Evolutionary conservation across 768 basidiomycete species (phyloP).

Genomic region (Tulasnella sp.): DNA sequence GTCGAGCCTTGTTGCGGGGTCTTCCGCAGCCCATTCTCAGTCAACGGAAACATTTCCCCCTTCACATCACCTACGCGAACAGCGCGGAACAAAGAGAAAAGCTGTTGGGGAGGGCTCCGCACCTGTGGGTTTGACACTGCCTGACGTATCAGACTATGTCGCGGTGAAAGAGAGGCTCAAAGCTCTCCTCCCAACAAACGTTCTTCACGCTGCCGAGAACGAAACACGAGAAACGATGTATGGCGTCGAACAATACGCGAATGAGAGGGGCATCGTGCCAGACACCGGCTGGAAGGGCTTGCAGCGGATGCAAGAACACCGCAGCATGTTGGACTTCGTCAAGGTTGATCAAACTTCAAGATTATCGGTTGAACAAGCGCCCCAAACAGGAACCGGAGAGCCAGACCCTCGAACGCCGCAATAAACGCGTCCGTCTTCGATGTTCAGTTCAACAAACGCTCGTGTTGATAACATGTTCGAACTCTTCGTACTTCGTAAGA

Average conservation of each 20-base stretch:
- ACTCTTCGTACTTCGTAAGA: too few species aligned
- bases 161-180: background rate
- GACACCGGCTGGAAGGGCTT: background rate
- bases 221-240: constrained; percentile 8
- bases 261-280: background rate
- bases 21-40: background rate
- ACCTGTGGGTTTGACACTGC: background rate
- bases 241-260: background rate
- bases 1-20: background rate
- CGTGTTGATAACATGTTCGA: too few species aligned
- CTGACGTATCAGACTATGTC: constrained; percentile 2
- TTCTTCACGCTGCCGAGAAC: background rate
- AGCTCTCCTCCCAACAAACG: background rate
- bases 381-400: background rate
- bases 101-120: background rate
- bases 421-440: too few species aligned
- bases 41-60: background rate
- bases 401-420: too few species aligned
- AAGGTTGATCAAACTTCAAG: too few species aligned
- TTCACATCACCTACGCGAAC: background rate
- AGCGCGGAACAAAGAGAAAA: background rate
- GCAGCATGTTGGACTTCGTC: constrained; percentile 11
- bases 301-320: constrained; percentile 7
- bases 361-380: too few species aligned
- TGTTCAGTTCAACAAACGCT: too few species aligned